Evolutionary conservation across 129 eudicot genomes (phyloP), one percentile per base, ranked within the genome.

Genomic region (Arctium minus): DNA sequence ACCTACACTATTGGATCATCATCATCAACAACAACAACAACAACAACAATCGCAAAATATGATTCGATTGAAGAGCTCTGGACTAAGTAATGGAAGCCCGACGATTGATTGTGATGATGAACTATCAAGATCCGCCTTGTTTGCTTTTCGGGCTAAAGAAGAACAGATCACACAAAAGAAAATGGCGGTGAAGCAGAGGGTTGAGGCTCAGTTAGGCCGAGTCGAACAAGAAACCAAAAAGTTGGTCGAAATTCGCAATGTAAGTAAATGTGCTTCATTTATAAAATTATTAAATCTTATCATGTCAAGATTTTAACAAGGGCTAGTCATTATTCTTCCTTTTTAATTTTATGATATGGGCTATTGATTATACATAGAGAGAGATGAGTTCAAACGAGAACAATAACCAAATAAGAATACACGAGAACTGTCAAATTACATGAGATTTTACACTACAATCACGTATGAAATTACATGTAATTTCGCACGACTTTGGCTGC

Each of bases 151-250:
- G 0, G 96, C 94, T 15, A 93, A 86, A 88, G 99, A 96, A 85
- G 99, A 96, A 83, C 97, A 93, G 87, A 96, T 96, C 79, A 91
- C 87, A 89, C 91, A 85, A 90, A 92, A 87, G 92, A 93, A 90
- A 76, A 81, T 84, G 85, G 94, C 88, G 88, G 89, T 95, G 9
- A 86, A 65, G 76, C 93, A 91, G 71, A 92, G 79, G 73, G 94
- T 95, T 80, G 92, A 90, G 36, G 94, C 97, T 87, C 97, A 93
- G 3, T 22, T 93, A 37, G 93, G 93, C 8, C 97, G 97, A 2
- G 94, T 89, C 8, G 92, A 89, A 73, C 97, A 91, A 82, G 99
- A 95, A 89, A 85, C 97, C 22, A 92, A 86, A 82, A 88, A 86
- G 6, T 78, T 95, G 31, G 88, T 92, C 29, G 88, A 84, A 60